A percentile compares a stretch with the other conserved stretches of the same genome.
Conservation (phyloP, 805 yeast genomes). For the Yamadazyma ubonensis region DNA sequence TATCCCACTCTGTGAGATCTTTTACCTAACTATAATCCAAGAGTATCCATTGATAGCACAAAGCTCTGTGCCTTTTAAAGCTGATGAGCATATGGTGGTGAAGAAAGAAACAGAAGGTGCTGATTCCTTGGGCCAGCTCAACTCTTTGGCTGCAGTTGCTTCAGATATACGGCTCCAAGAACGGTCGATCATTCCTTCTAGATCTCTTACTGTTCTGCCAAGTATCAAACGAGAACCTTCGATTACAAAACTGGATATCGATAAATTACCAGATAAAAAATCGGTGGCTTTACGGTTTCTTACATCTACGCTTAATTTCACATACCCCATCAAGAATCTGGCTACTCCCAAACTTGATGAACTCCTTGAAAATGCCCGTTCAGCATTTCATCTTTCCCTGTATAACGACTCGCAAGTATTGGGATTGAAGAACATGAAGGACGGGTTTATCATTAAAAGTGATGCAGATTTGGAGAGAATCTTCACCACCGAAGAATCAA, state of each 20-base stretch:
- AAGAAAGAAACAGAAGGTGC: no score
- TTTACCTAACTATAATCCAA: slow-evolving; percentile 55
- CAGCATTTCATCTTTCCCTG: slow-evolving; percentile 52
- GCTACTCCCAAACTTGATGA: slow-evolving; percentile 82
- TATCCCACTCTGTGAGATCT: slow-evolving; percentile 63
- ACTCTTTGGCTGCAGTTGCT: slow-evolving; percentile 38
- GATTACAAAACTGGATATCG: not conserved
- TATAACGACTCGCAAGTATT: slow-evolving; percentile 19
- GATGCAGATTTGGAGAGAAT: slow-evolving; percentile 42
- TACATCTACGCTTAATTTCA: slow-evolving; percentile 57
- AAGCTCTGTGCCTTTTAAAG: slow-evolving; percentile 28
- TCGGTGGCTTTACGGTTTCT: slow-evolving; percentile 49
- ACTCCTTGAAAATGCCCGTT: slow-evolving; percentile 71
- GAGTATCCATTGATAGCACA: slow-evolving; percentile 67
- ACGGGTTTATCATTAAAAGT: slow-evolving; percentile 26
- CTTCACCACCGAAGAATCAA: slow-evolving; percentile 26
- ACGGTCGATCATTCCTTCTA: slow-evolving; percentile 18
- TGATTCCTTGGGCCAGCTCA: slow-evolving; percentile 18
- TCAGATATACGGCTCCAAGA: slow-evolving; percentile 15
- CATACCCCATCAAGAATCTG: slow-evolving; percentile 59
- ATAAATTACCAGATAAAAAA: slow-evolving; percentile 22
- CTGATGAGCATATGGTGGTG: not conserved
- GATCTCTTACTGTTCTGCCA: slow-evolving; percentile 2
- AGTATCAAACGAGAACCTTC: not conserved
- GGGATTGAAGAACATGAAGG: slow-evolving; percentile 26